Percentiles rank a stretch among this genome's conserved stretches.
Evolutionary conservation across 257 asterid genomes (phyloP).

Genomic region (Fraxinus americana): DNA sequence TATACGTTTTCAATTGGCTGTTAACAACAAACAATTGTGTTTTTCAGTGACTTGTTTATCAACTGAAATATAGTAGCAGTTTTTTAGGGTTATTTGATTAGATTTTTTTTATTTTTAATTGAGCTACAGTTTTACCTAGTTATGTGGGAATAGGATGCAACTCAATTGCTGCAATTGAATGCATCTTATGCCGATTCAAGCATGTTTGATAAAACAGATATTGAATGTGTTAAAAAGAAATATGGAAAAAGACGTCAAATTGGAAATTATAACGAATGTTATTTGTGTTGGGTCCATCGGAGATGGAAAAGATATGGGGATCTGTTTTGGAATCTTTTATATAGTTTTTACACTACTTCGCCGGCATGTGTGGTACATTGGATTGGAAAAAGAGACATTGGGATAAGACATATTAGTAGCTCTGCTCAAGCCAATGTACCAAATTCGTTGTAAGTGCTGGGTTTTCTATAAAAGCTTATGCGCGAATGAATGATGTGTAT

Average conservation of each 20-base stretch:
- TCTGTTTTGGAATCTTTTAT: neutral
- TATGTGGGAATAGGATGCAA: neutral
- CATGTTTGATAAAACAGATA: neutral
- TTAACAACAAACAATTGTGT: neutral
- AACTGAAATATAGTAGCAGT: neutral
- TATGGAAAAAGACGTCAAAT: neutral
- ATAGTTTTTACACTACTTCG: neutral
- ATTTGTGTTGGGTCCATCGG: neutral
- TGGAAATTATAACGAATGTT: neutral
- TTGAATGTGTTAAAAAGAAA: neutral
- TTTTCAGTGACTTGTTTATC: neutral
- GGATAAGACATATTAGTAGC: neutral
- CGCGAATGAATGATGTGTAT: neutral
- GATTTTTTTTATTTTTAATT: neutral
- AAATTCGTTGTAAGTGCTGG: too few relatives aligned
- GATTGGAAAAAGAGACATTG: neutral
- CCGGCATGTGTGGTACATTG: neutral
- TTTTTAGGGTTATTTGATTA: neutral
- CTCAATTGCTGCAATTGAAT: neutral
- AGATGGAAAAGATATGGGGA: neutral
- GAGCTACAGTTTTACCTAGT: neutral
- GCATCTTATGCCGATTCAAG: neutral
- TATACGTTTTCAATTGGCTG: neutral
- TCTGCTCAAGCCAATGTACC: neutral
- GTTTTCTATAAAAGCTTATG: neutral